phyloP scores from a whole-genome alignment of 1,284 basidiomycete genomes.

The Tylopilus sp. region DNA sequence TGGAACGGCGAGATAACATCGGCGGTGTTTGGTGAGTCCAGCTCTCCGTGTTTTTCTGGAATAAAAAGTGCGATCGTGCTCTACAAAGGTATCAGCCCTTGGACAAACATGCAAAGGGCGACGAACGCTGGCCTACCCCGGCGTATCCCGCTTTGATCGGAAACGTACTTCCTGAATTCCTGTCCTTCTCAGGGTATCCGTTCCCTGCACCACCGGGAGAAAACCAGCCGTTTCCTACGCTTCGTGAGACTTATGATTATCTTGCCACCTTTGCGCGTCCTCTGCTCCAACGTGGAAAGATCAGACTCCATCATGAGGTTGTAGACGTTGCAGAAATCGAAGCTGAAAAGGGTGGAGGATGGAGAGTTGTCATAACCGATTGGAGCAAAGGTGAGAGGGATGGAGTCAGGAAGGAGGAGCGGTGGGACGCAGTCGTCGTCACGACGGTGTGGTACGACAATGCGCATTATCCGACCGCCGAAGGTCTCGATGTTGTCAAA shows the following conservation, averaged over 20 bases:
- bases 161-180: slow-evolving; percentile 48
- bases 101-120: not conserved
- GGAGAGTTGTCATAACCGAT: slow-evolving; percentile 42
- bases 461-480: slow-evolving; percentile 42
- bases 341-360: slow-evolving; percentile 29
- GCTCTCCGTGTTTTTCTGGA: no score
- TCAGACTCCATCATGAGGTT: slow-evolving; percentile 43
- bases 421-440: slow-evolving; percentile 48
- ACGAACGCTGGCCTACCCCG: slow-evolving; percentile 41
- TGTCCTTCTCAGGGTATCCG: slow-evolving; percentile 41
- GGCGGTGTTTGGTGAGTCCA: slow-evolving; percentile 47
- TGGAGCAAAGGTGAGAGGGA: slow-evolving; percentile 31
- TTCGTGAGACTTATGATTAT: slow-evolving; percentile 44
- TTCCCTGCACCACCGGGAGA: slow-evolving; percentile 35
- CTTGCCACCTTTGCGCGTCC: slow-evolving; percentile 41
- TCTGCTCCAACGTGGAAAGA: slow-evolving; percentile 30
- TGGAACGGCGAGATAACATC: slow-evolving; percentile 45
- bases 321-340: slow-evolving; percentile 37
- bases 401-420: slow-evolving; percentile 28
- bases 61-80: not conserved
- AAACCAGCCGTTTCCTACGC: slow-evolving; percentile 45
- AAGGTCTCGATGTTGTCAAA: slow-evolving; percentile 39
- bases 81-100: slow-evolving; percentile 20
- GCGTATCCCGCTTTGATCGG: slow-evolving; percentile 48
- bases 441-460: slow-evolving; percentile 47